Percentiles rank a stretch among this genome's conserved stretches.
These are phyloP conservation scores for Aureobasidium sp. DNA, from an alignment of 2,329 filamentous ascomycete species.

Conservation along the genomic window DNA sequence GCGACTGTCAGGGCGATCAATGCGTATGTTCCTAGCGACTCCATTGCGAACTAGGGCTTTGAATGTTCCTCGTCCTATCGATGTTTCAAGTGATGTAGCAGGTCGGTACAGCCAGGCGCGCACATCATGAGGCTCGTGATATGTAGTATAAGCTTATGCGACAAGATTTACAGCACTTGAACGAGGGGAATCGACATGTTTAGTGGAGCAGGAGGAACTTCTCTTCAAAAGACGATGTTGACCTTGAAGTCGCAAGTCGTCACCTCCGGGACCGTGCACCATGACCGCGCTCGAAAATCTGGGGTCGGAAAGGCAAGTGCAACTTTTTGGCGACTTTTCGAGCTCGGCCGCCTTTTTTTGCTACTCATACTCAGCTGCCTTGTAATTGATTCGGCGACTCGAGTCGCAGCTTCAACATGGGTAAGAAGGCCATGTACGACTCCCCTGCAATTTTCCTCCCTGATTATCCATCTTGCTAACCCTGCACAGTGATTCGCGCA, in stretches of 20 bases:
- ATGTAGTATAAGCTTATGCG: neutral
- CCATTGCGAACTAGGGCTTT: neutral
- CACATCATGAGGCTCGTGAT: neutral
- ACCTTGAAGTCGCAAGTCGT: neutral
- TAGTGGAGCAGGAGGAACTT: neutral
- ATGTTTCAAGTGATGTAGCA: neutral
- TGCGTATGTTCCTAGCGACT: neutral
- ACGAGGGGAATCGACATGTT: neutral
- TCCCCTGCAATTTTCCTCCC: too few species aligned
- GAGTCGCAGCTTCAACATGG: conserved; percentile 35
- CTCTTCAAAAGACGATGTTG: neutral
- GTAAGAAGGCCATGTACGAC: conserved; percentile 46
- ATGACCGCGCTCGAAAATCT: neutral
- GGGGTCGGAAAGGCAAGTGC: neutral
- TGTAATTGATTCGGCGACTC: conserved; percentile 2
- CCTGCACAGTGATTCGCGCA: conserved; percentile 70
- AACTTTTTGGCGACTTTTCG: neutral
- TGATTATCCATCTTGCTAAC: neutral
- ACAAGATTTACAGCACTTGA: neutral
- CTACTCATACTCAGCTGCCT: neutral
- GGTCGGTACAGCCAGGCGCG: neutral
- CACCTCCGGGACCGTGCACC: neutral
- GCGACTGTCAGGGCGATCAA: conserved; percentile 26
- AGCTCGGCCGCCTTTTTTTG: neutral
- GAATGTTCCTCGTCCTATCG: neutral